These are phyloP conservation scores for Themeda triandra DNA, from an alignment of 176 grass and related monocot species.

Conservation along the genomic window DNA sequence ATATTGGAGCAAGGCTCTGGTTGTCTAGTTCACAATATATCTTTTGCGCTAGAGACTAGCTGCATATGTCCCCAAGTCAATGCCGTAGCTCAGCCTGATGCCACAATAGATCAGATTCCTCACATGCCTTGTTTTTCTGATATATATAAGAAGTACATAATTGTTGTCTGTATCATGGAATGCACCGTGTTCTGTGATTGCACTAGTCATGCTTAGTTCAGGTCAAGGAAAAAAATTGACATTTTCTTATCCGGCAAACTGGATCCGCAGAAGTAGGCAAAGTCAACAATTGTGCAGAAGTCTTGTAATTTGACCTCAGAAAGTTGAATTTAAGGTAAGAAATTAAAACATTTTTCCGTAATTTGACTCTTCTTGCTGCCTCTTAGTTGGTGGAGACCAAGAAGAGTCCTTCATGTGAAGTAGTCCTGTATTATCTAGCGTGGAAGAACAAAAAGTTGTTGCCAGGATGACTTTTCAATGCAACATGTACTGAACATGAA, in stretches of 20 bases:
- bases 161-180: too few relatives aligned
- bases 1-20: neutral
- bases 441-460: neutral
- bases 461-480: neutral
- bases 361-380: neutral
- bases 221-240: neutral
- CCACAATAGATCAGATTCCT: neutral
- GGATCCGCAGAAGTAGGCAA: neutral
- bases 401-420: neutral
- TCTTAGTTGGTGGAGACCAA: neutral
- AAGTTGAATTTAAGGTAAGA: neutral
- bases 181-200: neutral
- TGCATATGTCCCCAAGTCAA: neutral
- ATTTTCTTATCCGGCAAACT: neutral
- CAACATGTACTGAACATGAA: neutral
- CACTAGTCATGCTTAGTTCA: neutral
- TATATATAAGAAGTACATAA: too few relatives aligned
- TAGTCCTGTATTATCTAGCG: neutral
- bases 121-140: neutral
- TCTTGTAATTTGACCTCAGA: neutral
- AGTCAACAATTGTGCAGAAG: neutral
- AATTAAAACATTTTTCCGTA: neutral
- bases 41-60: neutral
- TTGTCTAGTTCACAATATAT: neutral
- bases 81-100: neutral